Conservation (phyloP, 768 basidiomycete genomes). For the Obba rivulosa region DNA sequence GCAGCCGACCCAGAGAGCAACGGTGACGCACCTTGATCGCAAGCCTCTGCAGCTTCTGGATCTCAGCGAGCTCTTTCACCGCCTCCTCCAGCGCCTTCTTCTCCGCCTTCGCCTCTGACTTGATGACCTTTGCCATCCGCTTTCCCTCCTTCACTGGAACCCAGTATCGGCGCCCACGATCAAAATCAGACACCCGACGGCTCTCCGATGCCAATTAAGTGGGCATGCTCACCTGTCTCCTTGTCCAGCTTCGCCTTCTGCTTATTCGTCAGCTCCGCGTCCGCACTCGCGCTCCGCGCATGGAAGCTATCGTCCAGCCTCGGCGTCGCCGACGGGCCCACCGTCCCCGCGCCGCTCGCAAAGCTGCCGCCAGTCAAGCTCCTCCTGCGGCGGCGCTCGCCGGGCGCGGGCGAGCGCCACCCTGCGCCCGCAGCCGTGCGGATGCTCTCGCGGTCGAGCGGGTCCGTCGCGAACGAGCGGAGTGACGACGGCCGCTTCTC, state of each 20-base stretch:
- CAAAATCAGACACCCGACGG: background rate
- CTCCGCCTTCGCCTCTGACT: slow-evolving; percentile 63
- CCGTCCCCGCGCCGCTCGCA: slow-evolving; percentile 48
- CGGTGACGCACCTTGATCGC: slow-evolving; percentile 46
- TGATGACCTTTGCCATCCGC: slow-evolving; percentile 63
- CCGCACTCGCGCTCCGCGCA: slow-evolving; percentile 41
- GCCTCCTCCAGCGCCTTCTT: slow-evolving; percentile 55
- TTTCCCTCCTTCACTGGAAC: slow-evolving; percentile 51
- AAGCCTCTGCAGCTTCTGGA: slow-evolving; percentile 67
- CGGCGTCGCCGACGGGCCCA: slow-evolving; percentile 40
- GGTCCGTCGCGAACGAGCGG: slow-evolving; percentile 7
- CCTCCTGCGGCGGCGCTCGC: slow-evolving; percentile 8
- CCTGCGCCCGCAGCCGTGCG: slow-evolving; percentile 8
- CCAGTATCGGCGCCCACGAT: too few relatives aligned
- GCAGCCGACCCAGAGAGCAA: background rate
- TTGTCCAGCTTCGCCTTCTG: slow-evolving; percentile 48
- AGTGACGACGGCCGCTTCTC: slow-evolving; percentile 16
- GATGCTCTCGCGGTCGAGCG: slow-evolving; percentile 11
- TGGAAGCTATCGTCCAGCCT: slow-evolving; percentile 32
- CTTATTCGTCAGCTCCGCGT: slow-evolving; percentile 41
- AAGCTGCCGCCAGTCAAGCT: slow-evolving; percentile 33
- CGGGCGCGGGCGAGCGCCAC: background rate
- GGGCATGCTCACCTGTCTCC: slow-evolving; percentile 42
- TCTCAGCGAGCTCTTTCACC: slow-evolving; percentile 56
- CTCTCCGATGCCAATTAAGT: background rate